Base-by-base conservation (phyloP, 2,329 filamentous ascomycete genomes). In the Alternaria conjuncta region DNA sequence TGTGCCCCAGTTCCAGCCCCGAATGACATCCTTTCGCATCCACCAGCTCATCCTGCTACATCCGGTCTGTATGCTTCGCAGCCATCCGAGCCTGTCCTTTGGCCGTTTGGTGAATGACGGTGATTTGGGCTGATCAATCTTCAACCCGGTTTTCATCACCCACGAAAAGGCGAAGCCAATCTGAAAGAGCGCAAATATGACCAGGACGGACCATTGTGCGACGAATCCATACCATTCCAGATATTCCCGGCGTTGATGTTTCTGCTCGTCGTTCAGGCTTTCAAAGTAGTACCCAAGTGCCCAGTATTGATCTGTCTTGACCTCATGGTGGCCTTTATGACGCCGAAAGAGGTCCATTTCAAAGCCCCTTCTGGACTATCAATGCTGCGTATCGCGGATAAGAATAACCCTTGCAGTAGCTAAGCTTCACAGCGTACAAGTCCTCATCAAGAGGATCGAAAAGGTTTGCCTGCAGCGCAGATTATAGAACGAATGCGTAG, bases 171-270 rank as follows among this genome's bases (percentile, higher is more conserved):
- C 63, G 57, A 81, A 82, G 45, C 72, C 78, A 20, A 80, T 21
- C 64, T 83, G 82, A 53, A 83, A 82, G 3, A 82, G 62, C 4
- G 81, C 67, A 13, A 87, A 69, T 25, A 85, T 77, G 5, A 84
- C 65, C 9, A 88, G 63, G 6, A 84, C 80, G 1, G 87, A 88
- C 64, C 83, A 76, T 73, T 89, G 87, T 15, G 87, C 87, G 41
- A 86, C 77, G n/a, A 81, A 75, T 8, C 86, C 87, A 57, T 88
- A 86, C 54, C 79, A 78, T 70, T 88, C 84, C n/a, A 90, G 82
- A 23, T 85, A 73, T 23, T 83, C 78, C 32, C 87, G 82, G 36
- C 87, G 82, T 25, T 82, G 80, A 50, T 84, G 78, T 58, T 84
- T 82, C 67, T 88, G 84, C 25, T 82, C 79, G 13, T 83, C 76